Percentiles rank a stretch among this genome's conserved stretches.
phyloP scores from a whole-genome alignment of 345 rosid species.

The Diplotaxis tenuifolia region DNA sequence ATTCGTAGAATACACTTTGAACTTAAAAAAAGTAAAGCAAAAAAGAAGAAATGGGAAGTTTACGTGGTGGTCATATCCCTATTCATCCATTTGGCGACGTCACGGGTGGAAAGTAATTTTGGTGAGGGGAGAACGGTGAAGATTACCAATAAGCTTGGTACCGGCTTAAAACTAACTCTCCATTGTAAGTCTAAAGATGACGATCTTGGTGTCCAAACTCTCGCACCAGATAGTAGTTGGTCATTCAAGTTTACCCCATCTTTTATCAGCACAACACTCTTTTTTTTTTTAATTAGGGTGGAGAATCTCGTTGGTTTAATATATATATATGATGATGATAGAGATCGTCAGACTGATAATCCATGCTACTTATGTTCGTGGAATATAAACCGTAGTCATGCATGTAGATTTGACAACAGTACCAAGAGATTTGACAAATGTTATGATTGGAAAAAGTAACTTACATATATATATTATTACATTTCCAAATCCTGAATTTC shows the following conservation, averaged over 20 bases:
- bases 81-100: not conserved
- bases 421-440: not conserved
- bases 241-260: slow-evolving; percentile 20
- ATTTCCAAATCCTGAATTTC: not conserved
- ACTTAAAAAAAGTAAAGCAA: not conserved
- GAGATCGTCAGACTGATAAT: too few relatives aligned
- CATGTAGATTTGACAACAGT: not conserved
- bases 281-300: too few relatives aligned
- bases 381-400: not conserved
- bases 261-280: too few relatives aligned
- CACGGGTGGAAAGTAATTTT: not conserved
- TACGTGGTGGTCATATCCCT: too few relatives aligned
- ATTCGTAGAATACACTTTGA: not conserved
- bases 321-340: too few relatives aligned
- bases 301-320: too few relatives aligned
- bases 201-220: too few relatives aligned
- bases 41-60: not conserved
- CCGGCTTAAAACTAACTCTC: too few relatives aligned
- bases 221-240: too few relatives aligned
- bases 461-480: slow-evolving; percentile 3
- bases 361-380: too few relatives aligned
- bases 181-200: too few relatives aligned
- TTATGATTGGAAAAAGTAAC: too few relatives aligned
- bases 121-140: not conserved
- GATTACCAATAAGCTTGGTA: not conserved